phyloP scores from a whole-genome alignment of 2,329 filamentous ascomycete genomes.

The Westerdykella aurantiaca region DNA sequence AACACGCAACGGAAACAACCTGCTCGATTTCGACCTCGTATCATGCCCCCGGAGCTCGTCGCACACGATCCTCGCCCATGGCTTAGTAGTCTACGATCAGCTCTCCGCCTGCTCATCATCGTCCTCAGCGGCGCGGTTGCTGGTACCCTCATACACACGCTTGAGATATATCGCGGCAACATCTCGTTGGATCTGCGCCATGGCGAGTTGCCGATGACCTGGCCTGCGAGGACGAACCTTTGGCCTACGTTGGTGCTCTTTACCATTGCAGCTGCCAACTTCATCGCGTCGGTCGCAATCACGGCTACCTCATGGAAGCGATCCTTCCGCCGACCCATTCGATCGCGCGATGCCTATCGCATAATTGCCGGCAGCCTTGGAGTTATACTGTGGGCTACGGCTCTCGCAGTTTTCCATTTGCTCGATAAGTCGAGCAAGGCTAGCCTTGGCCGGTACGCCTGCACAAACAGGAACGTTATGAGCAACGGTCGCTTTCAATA shows the following conservation, averaged over 20 bases:
- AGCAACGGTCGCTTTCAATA: conserved; percentile 35
- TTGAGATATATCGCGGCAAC: conserved; percentile 32
- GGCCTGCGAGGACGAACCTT: conserved; percentile 34
- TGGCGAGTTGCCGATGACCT: conserved; percentile 35
- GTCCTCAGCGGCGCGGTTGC: conserved; percentile 34
- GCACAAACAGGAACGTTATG: conserved; percentile 28
- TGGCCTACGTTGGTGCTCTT: conserved; percentile 33
- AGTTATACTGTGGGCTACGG: conserved; percentile 31
- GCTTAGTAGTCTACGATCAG: conserved; percentile 33
- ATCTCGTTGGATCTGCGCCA: conserved; percentile 32
- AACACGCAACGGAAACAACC: not conserved
- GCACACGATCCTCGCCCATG: conserved; percentile 25
- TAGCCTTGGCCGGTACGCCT: conserved; percentile 33
- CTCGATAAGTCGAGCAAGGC: conserved; percentile 34
- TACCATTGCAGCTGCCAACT: conserved; percentile 28
- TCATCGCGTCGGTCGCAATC: conserved; percentile 30
- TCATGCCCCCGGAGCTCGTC: conserved; percentile 24
- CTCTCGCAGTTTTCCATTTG: conserved; percentile 28
- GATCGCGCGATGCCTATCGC: conserved; percentile 31
- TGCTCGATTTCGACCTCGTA: conserved; percentile 3
- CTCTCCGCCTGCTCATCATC: conserved; percentile 33
- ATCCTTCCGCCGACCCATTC: conserved; percentile 30
- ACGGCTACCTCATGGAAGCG: conserved; percentile 28
- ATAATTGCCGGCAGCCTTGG: conserved; percentile 30
- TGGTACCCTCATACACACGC: conserved; percentile 33